Percentiles rank a stretch among this genome's conserved stretches.
Evolutionary conservation across 2,329 filamentous ascomycete species (phyloP).

Genomic region (Colletotrichum paranaense): DNA sequence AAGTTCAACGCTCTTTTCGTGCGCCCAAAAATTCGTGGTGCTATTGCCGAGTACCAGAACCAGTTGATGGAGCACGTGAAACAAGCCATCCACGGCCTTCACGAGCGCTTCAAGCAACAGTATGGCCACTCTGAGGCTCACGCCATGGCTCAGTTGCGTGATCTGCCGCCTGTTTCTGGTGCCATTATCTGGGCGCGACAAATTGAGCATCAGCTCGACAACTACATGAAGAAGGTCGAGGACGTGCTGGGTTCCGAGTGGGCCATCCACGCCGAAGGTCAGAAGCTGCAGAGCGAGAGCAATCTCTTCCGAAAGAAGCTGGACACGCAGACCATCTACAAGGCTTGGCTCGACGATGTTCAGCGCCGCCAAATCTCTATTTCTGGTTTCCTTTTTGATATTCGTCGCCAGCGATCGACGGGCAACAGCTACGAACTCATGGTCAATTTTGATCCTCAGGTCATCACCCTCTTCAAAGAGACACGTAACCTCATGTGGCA

Average conservation of each 20-base stretch:
- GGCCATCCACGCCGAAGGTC: slow-evolving; percentile 93
- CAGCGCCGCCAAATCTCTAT: slow-evolving; percentile 90
- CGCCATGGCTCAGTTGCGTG: slow-evolving; percentile 96
- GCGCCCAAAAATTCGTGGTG: slow-evolving; percentile 97
- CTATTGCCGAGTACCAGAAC: slow-evolving; percentile 97
- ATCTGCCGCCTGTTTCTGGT: slow-evolving; percentile 94
- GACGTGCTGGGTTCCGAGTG: slow-evolving; percentile 95
- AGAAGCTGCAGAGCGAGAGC: slow-evolving; percentile 92
- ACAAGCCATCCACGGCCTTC: slow-evolving; percentile 90
- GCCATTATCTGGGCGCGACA: slow-evolving; percentile 98
- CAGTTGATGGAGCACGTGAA: slow-evolving; percentile 99
- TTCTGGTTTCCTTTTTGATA: slow-evolving; percentile 89
- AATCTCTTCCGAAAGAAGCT: slow-evolving; percentile 96
- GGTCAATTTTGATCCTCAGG: slow-evolving; percentile 97
- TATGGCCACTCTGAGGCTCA: slow-evolving; percentile 98
- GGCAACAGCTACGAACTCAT: slow-evolving; percentile 88
- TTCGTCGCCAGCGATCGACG: slow-evolving; percentile 87
- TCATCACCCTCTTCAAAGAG: slow-evolving; percentile 98
- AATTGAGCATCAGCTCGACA: slow-evolving; percentile 94
- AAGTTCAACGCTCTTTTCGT: slow-evolving; percentile 99
- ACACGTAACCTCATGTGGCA: slow-evolving; percentile 96
- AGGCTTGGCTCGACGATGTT: slow-evolving; percentile 94
- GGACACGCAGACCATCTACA: slow-evolving; percentile 92
- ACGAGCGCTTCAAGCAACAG: slow-evolving; percentile 98
- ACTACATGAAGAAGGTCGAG: slow-evolving; percentile 99